phyloP scores from a whole-genome alignment of 1,284 basidiomycete species.

The Mycena citricolor region DNA sequence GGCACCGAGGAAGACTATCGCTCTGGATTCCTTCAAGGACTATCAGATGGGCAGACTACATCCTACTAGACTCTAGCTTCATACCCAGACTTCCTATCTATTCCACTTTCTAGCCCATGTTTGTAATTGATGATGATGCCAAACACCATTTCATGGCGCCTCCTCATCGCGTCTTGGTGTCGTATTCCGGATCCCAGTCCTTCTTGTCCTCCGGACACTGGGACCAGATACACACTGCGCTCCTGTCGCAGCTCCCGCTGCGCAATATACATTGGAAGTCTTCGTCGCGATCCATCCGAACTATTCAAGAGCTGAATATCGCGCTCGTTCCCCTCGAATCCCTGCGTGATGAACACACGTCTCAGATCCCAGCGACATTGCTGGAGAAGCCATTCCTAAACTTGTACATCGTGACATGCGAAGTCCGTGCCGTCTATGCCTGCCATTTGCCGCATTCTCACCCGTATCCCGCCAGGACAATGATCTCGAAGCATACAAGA shows the following conservation, averaged over 20 bases:
- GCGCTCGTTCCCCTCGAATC: conserved; percentile 71
- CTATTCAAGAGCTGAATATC: conserved; percentile 85
- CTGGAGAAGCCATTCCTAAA: conserved; percentile 86
- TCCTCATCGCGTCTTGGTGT: conserved; percentile 48
- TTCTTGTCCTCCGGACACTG: conserved; percentile 70
- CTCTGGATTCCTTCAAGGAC: conserved; percentile 46
- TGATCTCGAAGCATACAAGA: conserved; percentile 77
- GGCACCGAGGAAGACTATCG: conserved; percentile 46
- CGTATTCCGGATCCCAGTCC: conserved; percentile 62
- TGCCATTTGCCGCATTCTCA: conserved; percentile 14
- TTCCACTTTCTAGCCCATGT: too few relatives aligned
- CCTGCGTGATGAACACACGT: conserved; percentile 69
- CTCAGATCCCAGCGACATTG: conserved; percentile 76
- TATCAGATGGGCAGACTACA: too few relatives aligned
- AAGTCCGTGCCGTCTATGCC: conserved; percentile 51
- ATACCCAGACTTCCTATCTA: too few relatives aligned
- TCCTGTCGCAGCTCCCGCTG: conserved; percentile 77
- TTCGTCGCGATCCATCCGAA: conserved; percentile 65
- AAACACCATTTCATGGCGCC: conserved; percentile 22
- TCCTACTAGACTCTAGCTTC: too few relatives aligned
- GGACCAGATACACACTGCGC: conserved; percentile 65
- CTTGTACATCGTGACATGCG: conserved; percentile 83
- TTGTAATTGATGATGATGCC: too few relatives aligned
- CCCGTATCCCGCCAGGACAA: conserved; percentile 63
- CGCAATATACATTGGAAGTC: conserved; percentile 92